Percentiles rank a stretch among this genome's conserved stretches.
These are phyloP conservation scores for Daedalea quercina DNA, from an alignment of 768 basidiomycete genomes.

Conservation along the genomic window DNA sequence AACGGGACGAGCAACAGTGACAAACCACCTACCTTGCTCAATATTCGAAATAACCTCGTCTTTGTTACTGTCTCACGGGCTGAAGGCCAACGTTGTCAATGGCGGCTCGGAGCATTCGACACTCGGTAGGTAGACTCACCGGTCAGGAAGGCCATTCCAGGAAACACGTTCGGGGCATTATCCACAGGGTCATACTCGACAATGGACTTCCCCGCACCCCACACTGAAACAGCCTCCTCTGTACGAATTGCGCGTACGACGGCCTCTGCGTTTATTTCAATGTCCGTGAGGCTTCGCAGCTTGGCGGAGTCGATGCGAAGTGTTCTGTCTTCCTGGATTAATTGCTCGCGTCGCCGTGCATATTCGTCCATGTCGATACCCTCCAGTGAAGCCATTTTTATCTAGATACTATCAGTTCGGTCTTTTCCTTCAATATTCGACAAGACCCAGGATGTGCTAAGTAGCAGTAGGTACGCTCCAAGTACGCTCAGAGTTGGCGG, in stretches of 20 bases:
- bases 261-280: slow-evolving; percentile 49
- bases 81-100: neutral
- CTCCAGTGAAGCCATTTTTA: too few relatives aligned
- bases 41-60: slow-evolving; percentile 54
- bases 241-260: slow-evolving; percentile 49
- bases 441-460: too few relatives aligned
- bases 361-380: slow-evolving; percentile 16
- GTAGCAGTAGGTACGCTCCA: too few relatives aligned
- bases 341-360: slow-evolving; percentile 13
- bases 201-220: slow-evolving; percentile 36
- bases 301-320: slow-evolving; percentile 18
- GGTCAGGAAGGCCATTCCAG: slow-evolving; percentile 75
- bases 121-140: slow-evolving; percentile 31
- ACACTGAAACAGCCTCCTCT: slow-evolving; percentile 49
- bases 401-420: too few relatives aligned
- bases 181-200: slow-evolving; percentile 16
- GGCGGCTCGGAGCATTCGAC: neutral
- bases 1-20: too few relatives aligned
- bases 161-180: slow-evolving; percentile 55
- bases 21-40: slow-evolving; percentile 66
- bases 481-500: too few relatives aligned
- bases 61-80: slow-evolving; percentile 36
- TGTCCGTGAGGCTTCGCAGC: slow-evolving; percentile 4
- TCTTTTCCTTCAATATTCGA: too few relatives aligned
- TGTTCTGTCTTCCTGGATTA: slow-evolving; percentile 22